Percentiles rank a stretch among this genome's conserved stretches.
Conservation (phyloP, 31 red algal species). For the Porphyra umbilicalis region DNA sequence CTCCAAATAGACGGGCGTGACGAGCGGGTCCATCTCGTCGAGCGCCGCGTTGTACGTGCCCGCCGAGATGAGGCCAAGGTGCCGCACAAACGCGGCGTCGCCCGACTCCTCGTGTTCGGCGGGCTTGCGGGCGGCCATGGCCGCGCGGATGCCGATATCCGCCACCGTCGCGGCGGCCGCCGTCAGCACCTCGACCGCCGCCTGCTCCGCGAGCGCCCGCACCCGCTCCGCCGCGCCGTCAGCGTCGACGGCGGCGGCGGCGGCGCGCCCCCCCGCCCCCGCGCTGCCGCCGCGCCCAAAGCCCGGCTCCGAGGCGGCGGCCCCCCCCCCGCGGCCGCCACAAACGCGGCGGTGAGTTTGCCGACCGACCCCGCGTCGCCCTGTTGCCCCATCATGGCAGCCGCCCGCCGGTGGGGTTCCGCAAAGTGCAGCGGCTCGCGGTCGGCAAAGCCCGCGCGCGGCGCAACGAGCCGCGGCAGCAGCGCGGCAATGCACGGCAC, state of each 20-base stretch:
- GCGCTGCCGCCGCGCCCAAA: too few species aligned
- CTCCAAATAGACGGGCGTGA: not conserved
- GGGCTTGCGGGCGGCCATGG: not conserved
- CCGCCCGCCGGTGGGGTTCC: not conserved
- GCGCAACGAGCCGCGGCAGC: not conserved
- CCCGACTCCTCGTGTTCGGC: not conserved
- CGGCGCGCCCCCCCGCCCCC: too few species aligned
- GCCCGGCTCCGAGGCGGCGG: too few species aligned
- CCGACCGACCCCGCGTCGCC: not conserved
- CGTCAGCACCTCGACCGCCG: not conserved
- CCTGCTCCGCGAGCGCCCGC: not conserved
- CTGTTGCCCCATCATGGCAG: not conserved
- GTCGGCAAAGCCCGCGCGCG: not conserved
- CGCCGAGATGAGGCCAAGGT: not conserved
- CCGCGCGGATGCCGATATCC: not conserved
- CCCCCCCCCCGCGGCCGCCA: not conserved
- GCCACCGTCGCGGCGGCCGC: not conserved
- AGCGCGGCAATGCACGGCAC: not conserved
- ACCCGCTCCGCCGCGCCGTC: too few species aligned
- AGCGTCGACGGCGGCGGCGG: not conserved
- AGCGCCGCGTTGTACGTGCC: not conserved
- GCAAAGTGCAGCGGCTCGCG: not conserved
- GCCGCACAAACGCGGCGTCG: not conserved
- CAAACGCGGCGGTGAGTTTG: not conserved
- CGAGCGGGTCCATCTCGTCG: constrained; percentile 1